Base-by-base conservation (phyloP, 805 yeast genomes). In the Zygotorulaspora danielsina region DNA sequence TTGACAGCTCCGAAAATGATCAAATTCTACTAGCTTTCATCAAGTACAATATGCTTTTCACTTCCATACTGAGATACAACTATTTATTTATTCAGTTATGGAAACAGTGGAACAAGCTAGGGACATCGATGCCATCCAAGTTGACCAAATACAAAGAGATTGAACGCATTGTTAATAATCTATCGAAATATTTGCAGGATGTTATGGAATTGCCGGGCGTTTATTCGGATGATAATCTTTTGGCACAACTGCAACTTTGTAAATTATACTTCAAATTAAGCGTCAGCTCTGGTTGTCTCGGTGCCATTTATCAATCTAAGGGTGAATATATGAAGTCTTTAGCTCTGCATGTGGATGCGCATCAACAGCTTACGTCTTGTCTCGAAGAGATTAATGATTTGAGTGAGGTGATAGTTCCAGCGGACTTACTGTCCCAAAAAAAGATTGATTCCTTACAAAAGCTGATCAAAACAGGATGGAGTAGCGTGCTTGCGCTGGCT, bases 121-220 rank as follows among this genome's bases (percentile, higher is more conserved):
- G 47, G n/a, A 41, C 57, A 4, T 46, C 57, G 1, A 41, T 49
- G 38, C 41, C 59, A 4, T 36, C 50, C 11, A 61, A 50, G 36
- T 44, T 65, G 25, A 43, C 51, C 4, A 59, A 57, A 39, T 55
- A 44, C 30, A 61, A 57, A 31, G 69, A 65, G 42, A 48, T 64
- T 5, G 57, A 66, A 20, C 64, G 68, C 46, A 59, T 66, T 37
- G 50, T 64, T 13, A 65, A 60, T 12, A 59, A 63, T 21, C 70
- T 85, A 26, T 59, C 71, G 9, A 65, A 70, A 33, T 78, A 83
- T 12, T 57, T 81, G 24, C 63, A 63, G 3, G 81, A 81, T 48
- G 63, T 87, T 32, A 69, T 74, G 54, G 95, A 87, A 44, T 71
- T 93, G 36, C 96, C 97, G 0, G 97, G 97, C 70, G 95, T 90